These are phyloP conservation scores for Vanilla planifolia DNA, from an alignment of 106 monocot genomes.

Conservation along the genomic window DNA sequence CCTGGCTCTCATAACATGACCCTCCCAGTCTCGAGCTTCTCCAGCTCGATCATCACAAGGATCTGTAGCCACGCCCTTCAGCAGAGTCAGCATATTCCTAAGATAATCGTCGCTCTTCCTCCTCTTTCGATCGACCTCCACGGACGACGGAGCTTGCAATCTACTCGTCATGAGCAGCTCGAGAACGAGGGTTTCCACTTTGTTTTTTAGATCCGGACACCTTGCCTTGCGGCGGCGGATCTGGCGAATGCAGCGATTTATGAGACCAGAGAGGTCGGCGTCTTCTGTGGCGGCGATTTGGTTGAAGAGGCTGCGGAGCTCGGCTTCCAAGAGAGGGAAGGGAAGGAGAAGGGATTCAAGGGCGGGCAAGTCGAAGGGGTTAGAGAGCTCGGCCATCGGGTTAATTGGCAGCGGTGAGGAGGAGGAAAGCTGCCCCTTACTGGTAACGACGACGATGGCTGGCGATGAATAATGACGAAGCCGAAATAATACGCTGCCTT, in stretches of 20 bases:
- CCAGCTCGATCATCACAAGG: conserved; percentile 7
- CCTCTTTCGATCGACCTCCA: neutral
- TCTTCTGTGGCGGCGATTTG: neutral
- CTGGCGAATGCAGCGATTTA: neutral
- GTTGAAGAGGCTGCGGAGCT: neutral
- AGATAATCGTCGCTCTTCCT: conserved; percentile 1
- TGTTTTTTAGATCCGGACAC: conserved; percentile 4
- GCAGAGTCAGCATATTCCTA: neutral
- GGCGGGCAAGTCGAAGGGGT: neutral
- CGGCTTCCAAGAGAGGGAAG: neutral
- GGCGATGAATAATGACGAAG: too few species aligned
- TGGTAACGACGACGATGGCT: too few species aligned
- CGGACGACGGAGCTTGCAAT: neutral
- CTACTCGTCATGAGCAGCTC: neutral
- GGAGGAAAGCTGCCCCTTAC: too few species aligned
- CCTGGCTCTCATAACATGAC: conserved; percentile 2
- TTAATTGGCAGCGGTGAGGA: neutral
- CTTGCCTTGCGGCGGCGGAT: neutral
- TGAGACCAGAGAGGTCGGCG: neutral
- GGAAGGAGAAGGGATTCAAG: neutral
- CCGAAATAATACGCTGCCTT: too few species aligned
- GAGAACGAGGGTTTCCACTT: conserved; percentile 4
- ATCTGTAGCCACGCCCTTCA: neutral
- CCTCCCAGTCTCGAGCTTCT: neutral
- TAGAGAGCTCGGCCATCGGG: neutral